Evolutionary conservation across 1,284 basidiomycete species (phyloP), one percentile per base, ranked within the genome.

Genomic region (Tausonia pullulans): DNA sequence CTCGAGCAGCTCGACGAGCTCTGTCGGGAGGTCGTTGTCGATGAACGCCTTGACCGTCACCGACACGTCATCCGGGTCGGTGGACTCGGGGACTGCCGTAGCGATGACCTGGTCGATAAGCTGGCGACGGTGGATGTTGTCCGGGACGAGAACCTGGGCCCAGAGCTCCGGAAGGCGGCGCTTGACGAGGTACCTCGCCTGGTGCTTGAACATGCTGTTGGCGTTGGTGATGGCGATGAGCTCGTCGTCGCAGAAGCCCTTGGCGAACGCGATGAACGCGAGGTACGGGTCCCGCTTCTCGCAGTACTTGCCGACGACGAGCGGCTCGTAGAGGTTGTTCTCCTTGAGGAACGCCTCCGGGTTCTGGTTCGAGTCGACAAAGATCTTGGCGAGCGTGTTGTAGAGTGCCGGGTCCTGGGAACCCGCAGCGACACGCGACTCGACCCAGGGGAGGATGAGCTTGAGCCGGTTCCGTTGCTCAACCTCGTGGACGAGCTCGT

Each of bases 131-230:
- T 98, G 86, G 60, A 93, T 84, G 74, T 96, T 97, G 72, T 95
- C 93, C 7, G 85, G 82, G 40, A 84, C 81, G 63, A 99, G 86
- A 52, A 99, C 96, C 78, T 97, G 91, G 3, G 87, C 86, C 96
- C 96, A 99, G 56, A 99, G 85, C 69, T 98, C 95, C 40, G 90
- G 85, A 69, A 94, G 87, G 68, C 95, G 89, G 69, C 96, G 87
- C 79, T 95, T 97, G 74, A 98, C 91, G 68, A 98, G 85, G 79
- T 99, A 99, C 51, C 96, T 86, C 62, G 96, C 90, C 78, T 98
- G 96, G 74, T 98, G 95, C 80, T 98, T 99, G 84, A 96, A 99
- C 96, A 98, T 99, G 46, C 93, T 88, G 80, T 99, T 99, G 71
- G 97, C 95, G 75, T 98, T 98, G 63, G 96, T 98, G 77, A 99